phyloP scores from a whole-genome alignment of 78 protist species.

The Diacronema lutheri region DNA sequence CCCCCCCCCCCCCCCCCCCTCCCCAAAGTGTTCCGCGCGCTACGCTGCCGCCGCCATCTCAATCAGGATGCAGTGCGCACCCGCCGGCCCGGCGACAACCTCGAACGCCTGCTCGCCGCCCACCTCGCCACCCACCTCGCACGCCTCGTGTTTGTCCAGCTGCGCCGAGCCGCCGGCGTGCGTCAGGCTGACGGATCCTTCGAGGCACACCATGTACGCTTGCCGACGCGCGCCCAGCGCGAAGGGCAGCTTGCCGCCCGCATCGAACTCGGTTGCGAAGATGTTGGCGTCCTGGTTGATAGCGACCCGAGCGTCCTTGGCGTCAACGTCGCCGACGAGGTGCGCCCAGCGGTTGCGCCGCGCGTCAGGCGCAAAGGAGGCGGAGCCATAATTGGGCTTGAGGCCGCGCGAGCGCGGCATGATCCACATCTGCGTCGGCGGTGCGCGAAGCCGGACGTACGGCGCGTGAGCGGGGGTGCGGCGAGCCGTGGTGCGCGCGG shows the following conservation, averaged over 20 bases:
- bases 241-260: not conserved
- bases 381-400: constrained; percentile 46
- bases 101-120: too few relatives aligned
- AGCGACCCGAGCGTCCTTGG: not conserved
- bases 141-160: constrained; percentile 26
- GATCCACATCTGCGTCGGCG: constrained; percentile 76
- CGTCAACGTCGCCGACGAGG: constrained; percentile 6
- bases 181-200: not conserved
- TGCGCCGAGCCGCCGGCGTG: not conserved
- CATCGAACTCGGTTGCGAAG: not conserved
- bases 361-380: not conserved
- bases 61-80: too few relatives aligned
- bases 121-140: not conserved
- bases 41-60: too few relatives aligned
- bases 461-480: not conserved
- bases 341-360: constrained; percentile 18
- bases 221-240: not conserved
- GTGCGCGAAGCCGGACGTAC: not conserved
- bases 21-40: too few relatives aligned
- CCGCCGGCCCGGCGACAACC: too few relatives aligned
- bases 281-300: constrained; percentile 29
- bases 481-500: not conserved
- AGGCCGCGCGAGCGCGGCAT: constrained; percentile 15
- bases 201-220: constrained; percentile 26
- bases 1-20: too few relatives aligned